Conservation (phyloP, 2,329 filamentous ascomycete genomes). For the Hymenoscyphus repandus region DNA sequence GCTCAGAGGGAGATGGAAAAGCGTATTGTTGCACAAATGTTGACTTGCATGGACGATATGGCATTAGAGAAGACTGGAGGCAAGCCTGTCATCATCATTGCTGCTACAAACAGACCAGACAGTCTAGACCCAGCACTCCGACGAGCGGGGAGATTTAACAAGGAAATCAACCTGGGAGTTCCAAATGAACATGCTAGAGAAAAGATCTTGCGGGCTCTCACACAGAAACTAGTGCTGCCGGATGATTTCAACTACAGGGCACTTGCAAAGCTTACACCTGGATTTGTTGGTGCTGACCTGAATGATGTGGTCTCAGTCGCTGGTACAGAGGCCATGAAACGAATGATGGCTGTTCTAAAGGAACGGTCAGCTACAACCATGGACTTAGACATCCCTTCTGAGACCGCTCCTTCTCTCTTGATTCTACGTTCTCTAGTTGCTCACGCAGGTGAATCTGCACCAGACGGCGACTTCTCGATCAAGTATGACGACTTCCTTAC, state of each 20-base stretch:
- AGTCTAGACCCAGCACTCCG: slow-evolving; percentile 75
- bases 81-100: slow-evolving; percentile 81
- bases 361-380: slow-evolving; percentile 26
- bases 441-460: slow-evolving; percentile 45
- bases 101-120: slow-evolving; percentile 84
- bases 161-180: slow-evolving; percentile 81
- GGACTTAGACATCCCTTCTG: slow-evolving; percentile 24
- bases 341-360: slow-evolving; percentile 32
- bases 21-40: slow-evolving; percentile 75
- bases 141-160: slow-evolving; percentile 71
- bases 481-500: slow-evolving; percentile 65
- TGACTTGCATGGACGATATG: slow-evolving; percentile 82
- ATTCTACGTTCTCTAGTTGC: slow-evolving; percentile 47
- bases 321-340: slow-evolving; percentile 34
- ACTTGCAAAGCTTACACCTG: slow-evolving; percentile 80
- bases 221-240: slow-evolving; percentile 57
- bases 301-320: slow-evolving; percentile 50
- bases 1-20: slow-evolving; percentile 87
- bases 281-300: slow-evolving; percentile 89
- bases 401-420: slow-evolving; percentile 31
- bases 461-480: slow-evolving; percentile 52
- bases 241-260: slow-evolving; percentile 67
- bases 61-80: slow-evolving; percentile 65
- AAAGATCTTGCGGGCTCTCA: slow-evolving; percentile 71
- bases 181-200: slow-evolving; percentile 74